phyloP scores from a whole-genome alignment of 139 green algal species.

The Picochlorum sp. region DNA sequence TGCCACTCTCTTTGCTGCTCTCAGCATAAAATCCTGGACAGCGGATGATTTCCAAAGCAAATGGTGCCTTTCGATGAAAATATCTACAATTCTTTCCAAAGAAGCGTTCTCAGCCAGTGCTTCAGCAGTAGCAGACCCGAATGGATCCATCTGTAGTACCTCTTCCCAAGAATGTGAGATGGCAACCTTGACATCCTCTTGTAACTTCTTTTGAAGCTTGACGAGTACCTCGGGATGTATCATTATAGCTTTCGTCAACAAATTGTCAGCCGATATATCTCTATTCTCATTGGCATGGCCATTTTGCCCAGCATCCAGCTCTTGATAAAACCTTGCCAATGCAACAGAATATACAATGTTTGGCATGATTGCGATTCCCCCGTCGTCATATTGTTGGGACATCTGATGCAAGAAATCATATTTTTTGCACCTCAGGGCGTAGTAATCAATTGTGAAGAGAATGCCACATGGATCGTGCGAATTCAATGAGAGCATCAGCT shows the following conservation, averaged over 20 bases:
- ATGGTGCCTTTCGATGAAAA: constrained; percentile 77
- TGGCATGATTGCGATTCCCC: constrained; percentile 52
- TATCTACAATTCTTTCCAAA: constrained; percentile 62
- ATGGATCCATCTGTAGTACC: constrained; percentile 46
- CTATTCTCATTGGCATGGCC: constrained; percentile 1
- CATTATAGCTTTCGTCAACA: constrained; percentile 56
- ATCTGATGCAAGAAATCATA: constrained; percentile 23
- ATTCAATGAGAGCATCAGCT: constrained; percentile 83
- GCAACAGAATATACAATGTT: constrained; percentile 71
- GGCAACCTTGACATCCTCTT: constrained; percentile 33
- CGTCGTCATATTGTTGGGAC: constrained; percentile 8
- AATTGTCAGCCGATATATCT: constrained; percentile 13
- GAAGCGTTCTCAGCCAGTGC: constrained; percentile 45
- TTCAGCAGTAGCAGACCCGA: constrained; percentile 22
- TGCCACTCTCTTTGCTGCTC: constrained; percentile 27
- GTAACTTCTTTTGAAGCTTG: constrained; percentile 42
- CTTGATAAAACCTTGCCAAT: constrained; percentile 42
- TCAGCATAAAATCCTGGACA: constrained; percentile 55
- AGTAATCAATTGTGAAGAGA: constrained; percentile 77
- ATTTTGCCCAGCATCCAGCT: constrained; percentile 15
- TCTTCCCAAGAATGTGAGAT: constrained; percentile 38
- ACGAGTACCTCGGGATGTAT: constrained; percentile 67
- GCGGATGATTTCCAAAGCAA: constrained; percentile 75
- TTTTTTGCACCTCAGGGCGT: constrained; percentile 63
- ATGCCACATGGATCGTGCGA: constrained; percentile 68